Evolutionary conservation across 371 early-diverging fungal species (phyloP).

Genomic region (Syncephalis plumigaleata): DNA sequence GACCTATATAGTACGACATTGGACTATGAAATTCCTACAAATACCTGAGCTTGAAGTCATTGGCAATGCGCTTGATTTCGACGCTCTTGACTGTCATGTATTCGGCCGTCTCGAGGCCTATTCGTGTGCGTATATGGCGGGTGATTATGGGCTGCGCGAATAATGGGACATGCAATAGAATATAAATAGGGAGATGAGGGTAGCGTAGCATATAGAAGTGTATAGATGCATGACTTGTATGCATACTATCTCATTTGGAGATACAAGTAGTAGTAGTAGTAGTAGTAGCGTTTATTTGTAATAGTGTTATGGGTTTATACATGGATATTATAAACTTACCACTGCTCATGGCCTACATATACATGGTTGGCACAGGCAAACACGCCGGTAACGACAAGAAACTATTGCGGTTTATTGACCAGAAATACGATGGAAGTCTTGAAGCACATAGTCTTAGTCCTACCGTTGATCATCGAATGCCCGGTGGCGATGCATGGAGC

Average conservation of each 20-base stretch:
- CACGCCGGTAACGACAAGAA: background rate
- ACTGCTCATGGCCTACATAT: too few relatives aligned
- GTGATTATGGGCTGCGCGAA: too few relatives aligned
- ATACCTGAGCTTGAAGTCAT: constrained; percentile 25
- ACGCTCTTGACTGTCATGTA: constrained; percentile 36
- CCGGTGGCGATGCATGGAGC: background rate
- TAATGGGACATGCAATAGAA: too few relatives aligned
- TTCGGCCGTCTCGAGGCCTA: constrained; percentile 76
- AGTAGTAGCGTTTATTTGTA: too few relatives aligned
- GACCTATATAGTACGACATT: background rate
- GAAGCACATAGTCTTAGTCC: background rate
- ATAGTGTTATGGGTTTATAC: too few relatives aligned
- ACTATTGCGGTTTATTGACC: background rate
- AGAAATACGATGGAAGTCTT: background rate
- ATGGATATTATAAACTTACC: too few relatives aligned
- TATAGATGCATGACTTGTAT: too few relatives aligned
- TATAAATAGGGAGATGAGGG: too few relatives aligned
- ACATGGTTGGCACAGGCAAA: background rate
- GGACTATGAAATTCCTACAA: constrained; percentile 18
- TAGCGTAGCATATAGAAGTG: too few relatives aligned
- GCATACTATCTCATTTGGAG: too few relatives aligned
- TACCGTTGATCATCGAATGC: background rate
- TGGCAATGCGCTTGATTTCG: constrained; percentile 33
- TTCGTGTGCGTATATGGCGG: constrained; percentile 42
- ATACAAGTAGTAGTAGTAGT: too few relatives aligned